Percentiles rank a stretch among this genome's conserved stretches.
Evolutionary conservation across 1,284 basidiomycete species (phyloP).

Genomic region (Moesziomyces sp.): DNA sequence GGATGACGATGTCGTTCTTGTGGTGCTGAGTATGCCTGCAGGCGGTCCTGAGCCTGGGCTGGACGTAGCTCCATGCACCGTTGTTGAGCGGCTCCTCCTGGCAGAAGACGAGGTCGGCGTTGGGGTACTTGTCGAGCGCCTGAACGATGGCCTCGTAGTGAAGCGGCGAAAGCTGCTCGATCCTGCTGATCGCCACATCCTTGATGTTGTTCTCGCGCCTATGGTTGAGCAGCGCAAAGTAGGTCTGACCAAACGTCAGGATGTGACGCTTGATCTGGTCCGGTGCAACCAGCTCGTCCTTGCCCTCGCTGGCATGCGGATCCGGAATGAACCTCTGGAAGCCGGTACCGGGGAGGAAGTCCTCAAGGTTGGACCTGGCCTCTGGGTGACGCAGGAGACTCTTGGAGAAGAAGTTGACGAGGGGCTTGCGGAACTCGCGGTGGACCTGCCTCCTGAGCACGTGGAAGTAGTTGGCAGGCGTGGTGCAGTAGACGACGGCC

Average conservation of each 20-base stretch:
- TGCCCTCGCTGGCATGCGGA: constrained; percentile 74
- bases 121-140: constrained; percentile 85
- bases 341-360: constrained; percentile 86
- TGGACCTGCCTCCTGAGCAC: constrained; percentile 67
- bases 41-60: constrained; percentile 74
- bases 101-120: constrained; percentile 89
- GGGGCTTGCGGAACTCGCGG: constrained; percentile 67
- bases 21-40: constrained; percentile 74
- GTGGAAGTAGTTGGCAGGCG: constrained; percentile 68
- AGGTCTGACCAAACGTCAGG: constrained; percentile 84
- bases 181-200: constrained; percentile 89
- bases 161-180: constrained; percentile 95
- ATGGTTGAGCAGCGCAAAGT: constrained; percentile 80
- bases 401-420: constrained; percentile 95
- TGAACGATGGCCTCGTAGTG: constrained; percentile 78
- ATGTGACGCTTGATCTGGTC: constrained; percentile 92
- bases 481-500: constrained; percentile 95
- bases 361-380: constrained; percentile 85
- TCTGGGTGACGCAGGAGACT: constrained; percentile 90
- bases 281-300: constrained; percentile 76
- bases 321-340: constrained; percentile 97
- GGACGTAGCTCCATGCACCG: constrained; percentile 81
- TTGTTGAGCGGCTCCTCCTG: constrained; percentile 90
- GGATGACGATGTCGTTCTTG: constrained; percentile 75
- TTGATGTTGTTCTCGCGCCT: constrained; percentile 72